Evolutionary conservation across 768 basidiomycete species (phyloP).

Genomic region (Suillus subluteus): DNA sequence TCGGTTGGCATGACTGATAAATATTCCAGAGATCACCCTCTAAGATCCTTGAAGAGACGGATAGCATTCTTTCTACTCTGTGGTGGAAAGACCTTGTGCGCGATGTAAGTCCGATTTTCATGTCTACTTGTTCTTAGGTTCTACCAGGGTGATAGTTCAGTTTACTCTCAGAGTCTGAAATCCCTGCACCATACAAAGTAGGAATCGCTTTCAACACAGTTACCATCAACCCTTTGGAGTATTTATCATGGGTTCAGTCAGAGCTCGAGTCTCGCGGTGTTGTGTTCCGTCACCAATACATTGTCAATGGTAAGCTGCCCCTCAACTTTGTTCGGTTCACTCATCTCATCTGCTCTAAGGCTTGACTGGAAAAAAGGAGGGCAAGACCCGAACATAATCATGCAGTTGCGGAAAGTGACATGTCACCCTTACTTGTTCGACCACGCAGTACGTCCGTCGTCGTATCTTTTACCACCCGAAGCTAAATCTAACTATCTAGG

Average conservation of each 20-base stretch:
- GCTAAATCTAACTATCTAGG: too few relatives aligned
- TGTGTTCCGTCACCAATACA: slow-evolving; percentile 43
- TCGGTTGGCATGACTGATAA: neutral
- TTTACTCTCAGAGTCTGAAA: slow-evolving; percentile 36
- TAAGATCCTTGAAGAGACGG: slow-evolving; percentile 33
- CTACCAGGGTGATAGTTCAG: slow-evolving; percentile 21
- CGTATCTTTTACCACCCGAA: too few relatives aligned
- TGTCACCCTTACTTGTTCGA: too few relatives aligned
- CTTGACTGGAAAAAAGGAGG: too few relatives aligned
- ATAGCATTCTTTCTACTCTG: slow-evolving; percentile 23
- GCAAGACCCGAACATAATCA: too few relatives aligned
- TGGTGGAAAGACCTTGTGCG: slow-evolving; percentile 47
- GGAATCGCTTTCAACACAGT: slow-evolving; percentile 51
- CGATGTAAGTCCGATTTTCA: slow-evolving; percentile 32
- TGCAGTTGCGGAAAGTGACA: too few relatives aligned
- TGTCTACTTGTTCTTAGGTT: neutral
- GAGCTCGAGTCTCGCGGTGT: slow-evolving; percentile 45
- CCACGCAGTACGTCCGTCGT: too few relatives aligned
- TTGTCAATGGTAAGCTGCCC: too few relatives aligned
- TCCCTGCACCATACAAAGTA: slow-evolving; percentile 36
- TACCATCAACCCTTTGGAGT: slow-evolving; percentile 53
- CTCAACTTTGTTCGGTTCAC: too few relatives aligned
- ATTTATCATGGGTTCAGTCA: slow-evolving; percentile 51
- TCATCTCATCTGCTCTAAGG: too few relatives aligned
- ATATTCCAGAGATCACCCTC: slow-evolving; percentile 40